Evolutionary conservation across 2,329 filamentous ascomycete genomes (phyloP).

Genomic region (Teratosphaeria pseudoeucalypti): DNA sequence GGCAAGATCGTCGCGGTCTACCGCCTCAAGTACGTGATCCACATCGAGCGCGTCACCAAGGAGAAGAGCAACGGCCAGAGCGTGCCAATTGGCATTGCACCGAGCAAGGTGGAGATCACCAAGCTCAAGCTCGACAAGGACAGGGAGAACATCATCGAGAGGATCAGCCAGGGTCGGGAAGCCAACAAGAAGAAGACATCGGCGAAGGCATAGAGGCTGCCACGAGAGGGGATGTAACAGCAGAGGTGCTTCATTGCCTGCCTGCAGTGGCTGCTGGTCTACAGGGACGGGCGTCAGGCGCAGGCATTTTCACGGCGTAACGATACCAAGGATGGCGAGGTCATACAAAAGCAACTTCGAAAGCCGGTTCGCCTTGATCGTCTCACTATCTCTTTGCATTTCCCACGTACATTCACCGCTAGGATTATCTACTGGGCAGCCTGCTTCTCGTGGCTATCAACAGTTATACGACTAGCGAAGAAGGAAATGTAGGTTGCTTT

Average conservation of each 20-base stretch:
- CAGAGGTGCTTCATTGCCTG: slow-evolving; percentile 23
- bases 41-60: slow-evolving; percentile 91
- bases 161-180: slow-evolving; percentile 73
- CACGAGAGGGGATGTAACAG: slow-evolving; percentile 12
- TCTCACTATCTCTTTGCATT: not conserved
- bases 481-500: slow-evolving; percentile 48
- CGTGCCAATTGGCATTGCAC: slow-evolving; percentile 87
- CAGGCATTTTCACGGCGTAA: not conserved
- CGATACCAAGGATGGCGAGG: not conserved
- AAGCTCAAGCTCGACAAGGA: slow-evolving; percentile 99
- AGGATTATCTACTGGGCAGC: slow-evolving; percentile 79
- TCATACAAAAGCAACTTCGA: not conserved
- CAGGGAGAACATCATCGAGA: slow-evolving; percentile 77
- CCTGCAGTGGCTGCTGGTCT: not conserved
- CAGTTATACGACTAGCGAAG: slow-evolving; percentile 93
- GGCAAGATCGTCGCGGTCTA: slow-evolving; percentile 97
- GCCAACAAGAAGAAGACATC: slow-evolving; percentile 52
- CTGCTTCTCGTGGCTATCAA: slow-evolving; percentile 57
- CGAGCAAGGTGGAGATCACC: slow-evolving; percentile 95
- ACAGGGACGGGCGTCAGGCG: not conserved
- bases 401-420: slow-evolving; percentile 44
- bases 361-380: not conserved
- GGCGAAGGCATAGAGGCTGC: slow-evolving; percentile 26
- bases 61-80: slow-evolving; percentile 97
- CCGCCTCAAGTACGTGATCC: slow-evolving; percentile 95